Percentiles rank a stretch among this genome's conserved stretches.
Conservation (phyloP, 2,329 filamentous ascomycete species). For the Microcera coccophila region DNA sequence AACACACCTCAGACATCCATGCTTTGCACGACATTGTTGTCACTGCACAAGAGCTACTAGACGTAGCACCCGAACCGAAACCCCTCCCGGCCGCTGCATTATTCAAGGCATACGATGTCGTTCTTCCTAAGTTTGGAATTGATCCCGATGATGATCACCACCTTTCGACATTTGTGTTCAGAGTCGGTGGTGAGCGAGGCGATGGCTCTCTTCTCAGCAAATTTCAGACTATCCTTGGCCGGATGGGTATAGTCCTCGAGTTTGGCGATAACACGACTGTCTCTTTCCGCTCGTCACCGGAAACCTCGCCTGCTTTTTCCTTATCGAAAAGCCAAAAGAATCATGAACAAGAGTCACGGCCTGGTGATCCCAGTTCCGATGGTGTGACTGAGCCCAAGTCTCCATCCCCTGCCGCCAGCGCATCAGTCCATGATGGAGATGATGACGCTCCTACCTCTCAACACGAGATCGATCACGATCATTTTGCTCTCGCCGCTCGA, state of each 20-base stretch:
- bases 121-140: constrained; percentile 67
- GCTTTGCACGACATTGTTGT: constrained; percentile 73
- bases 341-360: neutral
- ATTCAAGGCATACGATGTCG: constrained; percentile 74
- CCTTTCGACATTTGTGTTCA: constrained; percentile 74
- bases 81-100: constrained; percentile 70
- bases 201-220: constrained; percentile 60
- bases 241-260: constrained; percentile 69
- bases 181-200: constrained; percentile 64
- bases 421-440: neutral
- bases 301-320: constrained; percentile 20
- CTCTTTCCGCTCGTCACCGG: constrained; percentile 23
- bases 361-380: constrained; percentile 1
- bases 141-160: constrained; percentile 70
- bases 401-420: neutral
- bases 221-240: constrained; percentile 63
- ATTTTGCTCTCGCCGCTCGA: constrained; percentile 13
- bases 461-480: constrained; percentile 13
- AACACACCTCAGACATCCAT: constrained; percentile 63
- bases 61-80: constrained; percentile 55
- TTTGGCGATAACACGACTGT: constrained; percentile 41
- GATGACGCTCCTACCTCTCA: constrained; percentile 5
- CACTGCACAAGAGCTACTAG: constrained; percentile 62
- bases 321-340: constrained; percentile 19
- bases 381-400: constrained; percentile 6